phyloP scores from a whole-genome alignment of 208 protist species.

The Crithidia fasciculata region DNA sequence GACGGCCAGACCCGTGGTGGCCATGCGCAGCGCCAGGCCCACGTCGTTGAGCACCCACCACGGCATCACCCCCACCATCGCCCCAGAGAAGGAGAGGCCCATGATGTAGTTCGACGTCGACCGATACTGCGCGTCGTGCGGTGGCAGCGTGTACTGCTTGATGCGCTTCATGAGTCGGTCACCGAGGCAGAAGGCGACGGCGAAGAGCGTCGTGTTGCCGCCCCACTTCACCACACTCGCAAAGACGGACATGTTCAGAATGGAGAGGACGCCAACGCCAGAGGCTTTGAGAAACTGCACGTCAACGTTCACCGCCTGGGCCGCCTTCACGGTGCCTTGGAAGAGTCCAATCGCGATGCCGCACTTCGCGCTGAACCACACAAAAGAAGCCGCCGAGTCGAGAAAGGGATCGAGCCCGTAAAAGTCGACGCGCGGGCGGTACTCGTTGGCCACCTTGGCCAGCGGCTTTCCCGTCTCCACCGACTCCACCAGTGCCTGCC shows the following conservation, averaged over 20 bases:
- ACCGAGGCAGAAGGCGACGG: constrained; percentile 72
- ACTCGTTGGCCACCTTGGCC: constrained; percentile 72
- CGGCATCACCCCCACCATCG: constrained; percentile 80
- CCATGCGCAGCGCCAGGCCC: constrained; percentile 61
- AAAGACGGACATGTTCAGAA: constrained; percentile 86
- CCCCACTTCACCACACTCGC: constrained; percentile 87
- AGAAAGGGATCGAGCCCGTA: constrained; percentile 87
- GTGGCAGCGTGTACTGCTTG: constrained; percentile 55
- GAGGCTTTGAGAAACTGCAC: constrained; percentile 84
- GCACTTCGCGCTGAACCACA: constrained; percentile 87
- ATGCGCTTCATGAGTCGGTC: constrained; percentile 58
- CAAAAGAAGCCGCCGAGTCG: constrained; percentile 66
- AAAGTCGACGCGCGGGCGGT: constrained; percentile 76
- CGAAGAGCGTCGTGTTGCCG: constrained; percentile 72
- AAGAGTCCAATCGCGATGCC: constrained; percentile 80
- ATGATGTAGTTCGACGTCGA: constrained; percentile 78
- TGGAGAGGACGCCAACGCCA: constrained; percentile 76
- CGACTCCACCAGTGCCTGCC: constrained; percentile 72
- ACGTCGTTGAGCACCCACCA: constrained; percentile 88
- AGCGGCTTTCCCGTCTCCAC: constrained; percentile 70
- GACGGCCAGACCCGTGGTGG: constrained; percentile 59
- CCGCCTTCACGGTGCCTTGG: constrained; percentile 65
- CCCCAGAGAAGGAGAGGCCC: constrained; percentile 72
- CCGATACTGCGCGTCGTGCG: constrained; percentile 66
- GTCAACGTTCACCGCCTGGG: constrained; percentile 83